Base-by-base conservation (phyloP, 2,329 filamentous ascomycete genomes). In the Emmonsiellopsis sp. region DNA sequence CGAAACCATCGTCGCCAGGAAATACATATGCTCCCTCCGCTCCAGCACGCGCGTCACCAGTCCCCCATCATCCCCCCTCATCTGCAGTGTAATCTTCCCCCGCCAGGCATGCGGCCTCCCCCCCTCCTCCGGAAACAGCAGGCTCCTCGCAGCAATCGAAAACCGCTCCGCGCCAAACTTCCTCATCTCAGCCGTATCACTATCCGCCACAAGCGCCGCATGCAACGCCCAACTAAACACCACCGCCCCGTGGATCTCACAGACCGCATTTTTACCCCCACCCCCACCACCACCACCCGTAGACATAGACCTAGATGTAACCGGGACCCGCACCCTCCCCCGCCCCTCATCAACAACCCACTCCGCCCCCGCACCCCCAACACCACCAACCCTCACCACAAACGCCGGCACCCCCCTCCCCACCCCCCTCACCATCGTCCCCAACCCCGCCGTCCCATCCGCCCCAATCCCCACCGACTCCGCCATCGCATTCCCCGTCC, bases 151-250 rank as follows among this genome's bases (percentile, higher is more conserved):
- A 0, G 89, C 90, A 81, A 95, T 88, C 53, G 84, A 79, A 71
- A 97, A 97, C 17, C 92, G 80, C 65, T 86, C 81, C 34, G 77
- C 76, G 10, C 92, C 92, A 63, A 86, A 84, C 59, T 82, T 80
- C 57, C 92, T 85, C 69, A 92, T 92, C 58, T 83, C 85, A 0
- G 81, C 75, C 0, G 91, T 94, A 68, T 97, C 92, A 68, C 87
- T 93, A 72, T 96, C 90, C 61, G 88, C 90, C 21, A 97, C 89
- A 3, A 97, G 78, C 42, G 85, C 84, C 33, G 91, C 88, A 64
- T 97, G 92, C 63, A 97, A 83, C 17, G 87, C 92, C 79, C 94
- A 95, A 67, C 87, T 93, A 44, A 85, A 85, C 2, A 97, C 91
- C 21, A 96, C 88, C 27, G 86, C 86, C 31, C 89, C 91, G 62